Conservation (phyloP, 2,329 filamentous ascomycete species). For the Diaporthe velutina region DNA sequence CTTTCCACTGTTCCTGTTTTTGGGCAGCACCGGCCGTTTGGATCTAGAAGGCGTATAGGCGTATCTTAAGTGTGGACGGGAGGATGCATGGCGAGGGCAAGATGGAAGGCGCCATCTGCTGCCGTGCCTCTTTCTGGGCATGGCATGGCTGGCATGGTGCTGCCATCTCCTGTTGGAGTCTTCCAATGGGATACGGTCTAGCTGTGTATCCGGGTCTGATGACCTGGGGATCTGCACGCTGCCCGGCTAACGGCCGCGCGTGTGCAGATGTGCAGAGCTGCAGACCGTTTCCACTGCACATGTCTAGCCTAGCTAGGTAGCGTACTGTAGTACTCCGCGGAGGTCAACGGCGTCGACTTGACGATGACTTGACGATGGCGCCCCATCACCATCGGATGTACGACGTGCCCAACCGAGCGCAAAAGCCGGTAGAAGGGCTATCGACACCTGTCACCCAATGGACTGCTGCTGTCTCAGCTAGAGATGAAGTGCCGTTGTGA, state of each 20-base stretch:
- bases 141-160: neutral
- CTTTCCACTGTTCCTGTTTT: conserved; percentile 21
- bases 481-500: neutral
- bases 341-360: neutral
- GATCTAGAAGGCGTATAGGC: neutral
- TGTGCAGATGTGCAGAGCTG: neutral
- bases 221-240: conserved; percentile 9
- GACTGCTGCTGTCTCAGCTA: neutral
- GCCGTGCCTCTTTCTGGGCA: conserved; percentile 10
- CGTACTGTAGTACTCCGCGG: neutral
- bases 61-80: neutral
- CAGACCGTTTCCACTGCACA: conserved; percentile 6
- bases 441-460: conserved; percentile 3
- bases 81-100: neutral
- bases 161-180: neutral
- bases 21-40: conserved; percentile 4
- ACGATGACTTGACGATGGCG: conserved; percentile 1
- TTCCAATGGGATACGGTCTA: neutral
- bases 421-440: neutral
- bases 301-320: neutral
- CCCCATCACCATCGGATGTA: neutral
- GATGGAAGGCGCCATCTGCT: conserved; percentile 7
- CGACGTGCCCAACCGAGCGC: neutral
- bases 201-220: neutral
- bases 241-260: conserved; percentile 9